Percentiles rank a stretch among this genome's conserved stretches.
Conservation (phyloP, 2,329 filamentous ascomycete species). For the Furcasterigmium furcatum region DNA sequence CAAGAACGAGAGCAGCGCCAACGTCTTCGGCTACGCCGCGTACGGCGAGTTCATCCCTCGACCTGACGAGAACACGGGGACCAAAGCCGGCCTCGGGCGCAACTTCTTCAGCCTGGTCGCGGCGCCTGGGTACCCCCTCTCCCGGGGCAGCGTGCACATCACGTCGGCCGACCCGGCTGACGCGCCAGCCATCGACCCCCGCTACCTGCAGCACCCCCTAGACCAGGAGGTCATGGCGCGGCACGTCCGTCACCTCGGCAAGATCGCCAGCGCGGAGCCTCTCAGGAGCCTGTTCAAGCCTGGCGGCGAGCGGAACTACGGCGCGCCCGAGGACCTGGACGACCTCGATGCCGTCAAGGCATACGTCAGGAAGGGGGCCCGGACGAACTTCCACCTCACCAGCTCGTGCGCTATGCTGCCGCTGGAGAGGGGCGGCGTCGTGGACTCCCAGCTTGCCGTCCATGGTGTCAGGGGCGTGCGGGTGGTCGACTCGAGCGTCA, state of each 20-base stretch:
- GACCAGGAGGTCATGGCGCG: conserved; percentile 5
- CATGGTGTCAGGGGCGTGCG: conserved; percentile 21
- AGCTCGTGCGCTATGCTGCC: conserved; percentile 11
- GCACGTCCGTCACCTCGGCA: conserved; percentile 7
- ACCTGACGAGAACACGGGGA: too few relatives aligned
- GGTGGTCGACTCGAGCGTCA: conserved; percentile 24
- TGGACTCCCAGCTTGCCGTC: conserved; percentile 23
- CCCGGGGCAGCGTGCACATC: conserved; percentile 8
- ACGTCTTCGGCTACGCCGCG: conserved; percentile 9
- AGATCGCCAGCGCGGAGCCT: conserved; percentile 3
- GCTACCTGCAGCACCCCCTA: conserved; percentile 9
- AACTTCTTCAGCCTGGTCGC: conserved; percentile 9
- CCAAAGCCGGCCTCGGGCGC: not conserved
- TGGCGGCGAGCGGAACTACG: conserved; percentile 6
- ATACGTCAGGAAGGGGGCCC: conserved; percentile 4
- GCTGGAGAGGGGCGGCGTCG: conserved; percentile 20
- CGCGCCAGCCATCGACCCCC: conserved; percentile 7
- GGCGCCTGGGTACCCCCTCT: conserved; percentile 10
- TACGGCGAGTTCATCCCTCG: too few relatives aligned
- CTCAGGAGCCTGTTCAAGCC: conserved; percentile 7
- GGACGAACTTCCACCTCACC: conserved; percentile 11
- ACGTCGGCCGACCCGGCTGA: conserved; percentile 2
- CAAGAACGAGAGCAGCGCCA: conserved; percentile 7
- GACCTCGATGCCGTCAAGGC: too few relatives aligned
- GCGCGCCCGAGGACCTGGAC: too few relatives aligned